These are phyloP conservation scores for Thozetella sp. DNA, from an alignment of 495 filamentous ascomycete species.

Conservation along the genomic window DNA sequence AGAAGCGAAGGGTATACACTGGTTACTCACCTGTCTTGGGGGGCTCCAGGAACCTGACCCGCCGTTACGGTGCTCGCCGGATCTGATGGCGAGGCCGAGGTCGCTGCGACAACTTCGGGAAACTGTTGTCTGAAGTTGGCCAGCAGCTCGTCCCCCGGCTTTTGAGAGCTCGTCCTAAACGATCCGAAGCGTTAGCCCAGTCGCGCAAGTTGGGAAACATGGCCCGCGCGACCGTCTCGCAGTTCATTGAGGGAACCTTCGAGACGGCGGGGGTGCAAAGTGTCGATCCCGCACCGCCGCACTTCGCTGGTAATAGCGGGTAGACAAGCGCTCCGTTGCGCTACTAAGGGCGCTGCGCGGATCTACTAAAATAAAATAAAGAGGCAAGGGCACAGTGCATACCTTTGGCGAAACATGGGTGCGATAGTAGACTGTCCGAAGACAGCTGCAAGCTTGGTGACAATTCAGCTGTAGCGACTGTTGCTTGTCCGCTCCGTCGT, in stretches of 20 bases:
- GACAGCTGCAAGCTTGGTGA: constrained; percentile 8
- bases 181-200: constrained; percentile 22
- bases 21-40: constrained; percentile 51
- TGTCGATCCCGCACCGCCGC: background rate
- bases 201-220: constrained; percentile 1
- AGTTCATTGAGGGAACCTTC: too few species aligned
- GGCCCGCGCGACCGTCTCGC: constrained; percentile 11
- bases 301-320: too few species aligned
- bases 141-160: constrained; percentile 83
- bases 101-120: constrained; percentile 56
- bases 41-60: constrained; percentile 38
- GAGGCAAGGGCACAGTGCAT: constrained; percentile 9
- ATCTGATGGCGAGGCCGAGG: constrained; percentile 29
- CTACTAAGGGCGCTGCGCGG: too few species aligned
- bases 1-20: background rate
- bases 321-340: too few species aligned
- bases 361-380: constrained; percentile 10
- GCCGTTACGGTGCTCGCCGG: constrained; percentile 35
- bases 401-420: constrained; percentile 41
- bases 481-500: background rate
- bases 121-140: constrained; percentile 81
- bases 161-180: constrained; percentile 77
- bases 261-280: too few species aligned
- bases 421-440: constrained; percentile 20
- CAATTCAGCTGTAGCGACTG: background rate